Percentiles rank a stretch among this genome's conserved stretches.
phyloP scores from a whole-genome alignment of 139 green algal species.

The Chlorella sp. region DNA sequence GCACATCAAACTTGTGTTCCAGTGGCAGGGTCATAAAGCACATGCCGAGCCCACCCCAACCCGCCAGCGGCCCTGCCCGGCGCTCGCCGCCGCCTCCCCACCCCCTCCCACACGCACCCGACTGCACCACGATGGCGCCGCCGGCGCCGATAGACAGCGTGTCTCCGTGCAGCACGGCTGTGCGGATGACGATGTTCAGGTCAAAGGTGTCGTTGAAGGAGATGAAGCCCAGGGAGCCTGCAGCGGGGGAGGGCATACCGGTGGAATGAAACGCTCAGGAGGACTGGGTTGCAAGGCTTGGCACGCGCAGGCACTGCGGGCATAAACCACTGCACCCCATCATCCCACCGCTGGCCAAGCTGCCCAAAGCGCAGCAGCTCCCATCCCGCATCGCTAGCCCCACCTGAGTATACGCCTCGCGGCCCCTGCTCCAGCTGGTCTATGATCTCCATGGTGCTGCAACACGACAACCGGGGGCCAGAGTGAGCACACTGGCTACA shows the following conservation, averaged over 20 bases:
- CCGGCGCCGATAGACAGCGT: slow-evolving; percentile 87
- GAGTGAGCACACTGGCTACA: too few species aligned
- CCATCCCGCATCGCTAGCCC: background rate
- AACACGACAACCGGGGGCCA: background rate
- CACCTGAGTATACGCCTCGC: slow-evolving; percentile 88
- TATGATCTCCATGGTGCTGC: slow-evolving; percentile 83
- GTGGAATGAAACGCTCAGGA: too few species aligned
- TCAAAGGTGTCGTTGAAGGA: slow-evolving; percentile 91
- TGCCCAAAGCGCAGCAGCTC: background rate
- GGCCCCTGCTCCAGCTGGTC: slow-evolving; percentile 85
- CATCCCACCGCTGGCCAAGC: background rate
- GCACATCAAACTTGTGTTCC: background rate
- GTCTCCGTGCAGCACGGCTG: slow-evolving; percentile 70
- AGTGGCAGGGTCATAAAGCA: background rate
- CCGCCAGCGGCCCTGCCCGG: background rate
- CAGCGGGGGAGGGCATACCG: background rate
- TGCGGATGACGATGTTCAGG: slow-evolving; percentile 99
- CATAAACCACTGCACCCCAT: background rate
- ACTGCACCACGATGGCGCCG: slow-evolving; percentile 93
- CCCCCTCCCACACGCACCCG: slow-evolving; percentile 42
- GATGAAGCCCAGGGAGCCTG: slow-evolving; percentile 91
- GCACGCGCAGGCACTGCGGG: background rate
- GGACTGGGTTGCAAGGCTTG: background rate
- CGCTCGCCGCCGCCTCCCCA: background rate
- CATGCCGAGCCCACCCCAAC: too few species aligned